Base-by-base conservation (phyloP, 2,329 filamentous ascomycete species). In the Alternaria sp. region DNA sequence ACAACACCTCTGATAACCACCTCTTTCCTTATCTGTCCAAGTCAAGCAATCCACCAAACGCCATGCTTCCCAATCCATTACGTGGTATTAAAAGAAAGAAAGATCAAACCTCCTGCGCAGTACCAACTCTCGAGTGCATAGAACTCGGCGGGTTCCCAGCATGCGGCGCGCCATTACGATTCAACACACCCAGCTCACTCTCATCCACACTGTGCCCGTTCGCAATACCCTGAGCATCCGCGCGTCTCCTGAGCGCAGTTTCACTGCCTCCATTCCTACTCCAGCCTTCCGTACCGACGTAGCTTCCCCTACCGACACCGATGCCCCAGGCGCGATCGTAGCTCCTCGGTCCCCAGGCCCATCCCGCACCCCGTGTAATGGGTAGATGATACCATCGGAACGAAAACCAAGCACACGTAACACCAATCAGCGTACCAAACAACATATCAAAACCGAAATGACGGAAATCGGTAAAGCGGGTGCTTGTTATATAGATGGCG, bases 381-480 rank as follows among this genome's bases (percentile, higher is more conserved):
- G 94, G 93, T 10, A 96, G 82, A 76, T 97, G 93, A 76, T 97
- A 97, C 82, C 90, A 93, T 23, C 92, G 86, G 83, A 97, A 97
- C 4, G 90, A 87, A 70, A 95, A 89, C 77, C 90, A 89, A 20
- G 92, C 87, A 41, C 87, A 87, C 47, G 89, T 80, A 14, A 90
- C 86, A 9, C 95, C 95, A 65, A 97, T 91, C 12, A 92, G 69
- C 59, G 90, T 91, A n/a, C 95, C 95, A 66, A 92, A 93, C 3
- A 97, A 81, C 68, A 97, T 92, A 69, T 98, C 95, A 77, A 97
- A 95, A n/a, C 90, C 94, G 77, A 95, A 92, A 79, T 98, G 95
- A 43, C 92, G 89, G 82, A 90, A 96, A 79, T 97, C 90, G 63
- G 90, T 94, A 87, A 91, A 98, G 11, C 95, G 91, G 1, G 93